Base-by-base conservation (phyloP, 1,139 yeast species). In the Maudiozyma humilis region DNA sequence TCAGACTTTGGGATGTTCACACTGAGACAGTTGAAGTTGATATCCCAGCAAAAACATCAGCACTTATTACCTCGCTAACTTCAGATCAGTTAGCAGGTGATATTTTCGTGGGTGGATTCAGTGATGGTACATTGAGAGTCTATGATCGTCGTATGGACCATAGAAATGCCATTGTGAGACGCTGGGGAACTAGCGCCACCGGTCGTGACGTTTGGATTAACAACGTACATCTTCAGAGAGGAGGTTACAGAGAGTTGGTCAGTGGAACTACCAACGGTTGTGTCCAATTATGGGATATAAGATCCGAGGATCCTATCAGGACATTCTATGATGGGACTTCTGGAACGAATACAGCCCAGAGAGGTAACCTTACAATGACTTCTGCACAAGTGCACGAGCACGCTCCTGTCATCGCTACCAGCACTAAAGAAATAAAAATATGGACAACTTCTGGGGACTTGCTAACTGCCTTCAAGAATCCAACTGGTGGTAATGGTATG, bases 21-120 rank as follows among this genome's bases (percentile, higher is more conserved):
- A 72, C 96, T 36, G 99, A 91, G 60, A 70, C 84, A 44, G 83
- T 96, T 60, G 71, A 85, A 43, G 78, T 78, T 25, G 96, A 89
- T 58, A 82, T 91, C 42, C 96, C 97, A 0, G 94, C 95, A 0
- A 72, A 96, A 47, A 85, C 96, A 0, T 80, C 95, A 0, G 80
- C 93, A n/a, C 80, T 93, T 12, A 83, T 91, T 44, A 84, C 96
- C 0, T 75, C 95, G 0, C 70, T 91, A 45, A 88, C 97, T 0
- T 87, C 96, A 0, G 99, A 91, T 59, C 97, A 91, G 62, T 91
- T 91, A 10, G 87, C 95, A 0, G 97, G 98, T n/a, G 82, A 89
- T 57, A 73, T 87, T 2, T 78, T 91, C 54, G 79, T 86, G 32
- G 91, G 95, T 7, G 98, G 98, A 0, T 93, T 91, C 64, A 89